Percentiles rank a stretch among this genome's conserved stretches.
These are phyloP conservation scores for Cytospora mali DNA, from an alignment of 2,329 filamentous ascomycete species.

Conservation along the genomic window DNA sequence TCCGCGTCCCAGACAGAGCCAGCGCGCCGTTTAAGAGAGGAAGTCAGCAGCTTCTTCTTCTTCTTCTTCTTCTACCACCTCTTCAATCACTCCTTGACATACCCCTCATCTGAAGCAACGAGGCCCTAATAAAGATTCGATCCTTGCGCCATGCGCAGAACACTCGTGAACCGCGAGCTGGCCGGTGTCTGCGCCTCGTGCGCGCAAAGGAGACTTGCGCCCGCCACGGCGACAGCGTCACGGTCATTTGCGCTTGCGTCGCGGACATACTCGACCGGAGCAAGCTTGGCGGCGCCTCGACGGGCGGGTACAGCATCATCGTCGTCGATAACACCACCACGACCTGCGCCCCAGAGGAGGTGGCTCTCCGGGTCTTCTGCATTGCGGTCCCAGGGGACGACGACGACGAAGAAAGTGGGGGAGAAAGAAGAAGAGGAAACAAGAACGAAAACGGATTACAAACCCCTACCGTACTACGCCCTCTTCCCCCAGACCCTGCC, in stretches of 20 bases:
- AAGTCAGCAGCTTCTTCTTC: neutral
- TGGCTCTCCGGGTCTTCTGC: constrained; percentile 19
- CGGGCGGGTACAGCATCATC: neutral
- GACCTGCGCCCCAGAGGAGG: neutral
- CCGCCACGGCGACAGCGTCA: neutral
- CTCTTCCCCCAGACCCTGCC: constrained; percentile 85
- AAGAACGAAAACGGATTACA: neutral
- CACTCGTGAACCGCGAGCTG: constrained; percentile 9
- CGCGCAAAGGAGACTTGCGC: constrained; percentile 3
- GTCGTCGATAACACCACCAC: neutral
- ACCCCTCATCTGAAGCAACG: no score
- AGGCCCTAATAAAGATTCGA: no score
- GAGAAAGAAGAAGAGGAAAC: neutral
- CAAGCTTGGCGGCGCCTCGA: neutral
- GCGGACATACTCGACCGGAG: neutral
- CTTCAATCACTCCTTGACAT: no score
- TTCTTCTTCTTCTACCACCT: no score
- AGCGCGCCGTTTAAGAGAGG: no score
- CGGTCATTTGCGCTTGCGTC: neutral
- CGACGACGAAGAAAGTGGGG: neutral
- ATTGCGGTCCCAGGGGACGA: neutral
- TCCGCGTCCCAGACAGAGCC: no score
- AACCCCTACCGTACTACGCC: constrained; percentile 63
- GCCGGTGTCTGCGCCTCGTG: constrained; percentile 17
- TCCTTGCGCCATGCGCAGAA: neutral